Base-by-base conservation (phyloP, 495 filamentous ascomycete species). In the Neurospora terricola region DNA sequence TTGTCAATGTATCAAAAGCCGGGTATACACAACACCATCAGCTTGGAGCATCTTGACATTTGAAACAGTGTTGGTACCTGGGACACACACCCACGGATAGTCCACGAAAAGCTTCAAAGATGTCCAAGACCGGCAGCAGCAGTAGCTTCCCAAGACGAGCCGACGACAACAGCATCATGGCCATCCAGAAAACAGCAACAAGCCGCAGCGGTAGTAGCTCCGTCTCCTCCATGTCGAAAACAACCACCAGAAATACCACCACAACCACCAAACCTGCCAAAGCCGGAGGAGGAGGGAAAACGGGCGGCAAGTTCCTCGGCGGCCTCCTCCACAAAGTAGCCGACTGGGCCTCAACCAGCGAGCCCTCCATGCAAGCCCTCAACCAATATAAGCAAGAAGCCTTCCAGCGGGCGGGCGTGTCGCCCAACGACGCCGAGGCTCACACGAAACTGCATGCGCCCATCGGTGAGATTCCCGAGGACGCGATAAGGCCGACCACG, bases 291-390 rank as follows among this genome's bases (percentile, higher is more conserved):
- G 23, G 21, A 10, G 66, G 71, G 12, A 70, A 39, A 69, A 27
- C 62, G 4, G 68, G 62, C n/a, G 37, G 42, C 30, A 70, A 72
- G 37, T 71, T 84, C 54, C 5, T 66, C 27, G 27, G 54, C 27
- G 54, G 54, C 0, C 2, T 66, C 14, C 1, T 66, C 14, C 75
- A 75, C 69, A 81, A 83, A 36, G 70, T 85, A 45, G 82, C 83
- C 48, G 79, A 74, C 34, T 86, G 84, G 84, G 73, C 83, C 11
- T 76, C 79, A 0, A 78, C 79, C 10, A 80, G 78, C 40, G 84
- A 86, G 38, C 84, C 84, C 4, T 84, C 84, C 3, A 72, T 78
- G 16, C 80, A 83, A 14, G 83, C 81, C 0, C 73, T 83, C 21
- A 81, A 78, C 72, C 77, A 81, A 21, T 82, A 83, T 72, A 81